Percentiles rank a stretch among this genome's conserved stretches.
Conservation (phyloP, 2,329 filamentous ascomycete species). For the Colletotrichum costaricense region DNA sequence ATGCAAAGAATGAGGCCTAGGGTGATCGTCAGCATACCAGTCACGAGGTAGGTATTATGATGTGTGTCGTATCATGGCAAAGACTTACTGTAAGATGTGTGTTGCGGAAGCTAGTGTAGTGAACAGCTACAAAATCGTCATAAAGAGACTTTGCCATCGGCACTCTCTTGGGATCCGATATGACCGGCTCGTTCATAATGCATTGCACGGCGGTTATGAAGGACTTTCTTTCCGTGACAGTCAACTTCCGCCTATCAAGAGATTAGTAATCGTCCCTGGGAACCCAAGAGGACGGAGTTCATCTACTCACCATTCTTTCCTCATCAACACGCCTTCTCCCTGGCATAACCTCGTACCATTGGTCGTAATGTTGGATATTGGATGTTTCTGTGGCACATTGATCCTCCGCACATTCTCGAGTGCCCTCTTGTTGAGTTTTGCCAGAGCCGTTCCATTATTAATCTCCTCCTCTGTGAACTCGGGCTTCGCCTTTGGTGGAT, state of each 20-base stretch:
- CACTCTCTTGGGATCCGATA: slow-evolving; percentile 11
- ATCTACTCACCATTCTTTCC: slow-evolving; percentile 21
- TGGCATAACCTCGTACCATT: neutral
- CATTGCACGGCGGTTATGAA: slow-evolving; percentile 44
- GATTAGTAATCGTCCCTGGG: neutral
- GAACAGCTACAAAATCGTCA: slow-evolving; percentile 40
- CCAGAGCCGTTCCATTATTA: slow-evolving; percentile 18
- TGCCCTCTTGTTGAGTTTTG: slow-evolving; percentile 2
- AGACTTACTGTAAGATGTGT: slow-evolving; percentile 29
- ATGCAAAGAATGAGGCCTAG: slow-evolving; percentile 34
- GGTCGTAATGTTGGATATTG: neutral
- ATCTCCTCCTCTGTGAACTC: slow-evolving; percentile 21
- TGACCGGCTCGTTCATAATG: slow-evolving; percentile 39
- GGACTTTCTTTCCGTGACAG: slow-evolving; percentile 36
- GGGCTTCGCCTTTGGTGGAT: neutral
- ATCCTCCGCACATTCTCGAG: neutral
- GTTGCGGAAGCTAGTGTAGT: slow-evolving; percentile 25
- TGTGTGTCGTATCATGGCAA: too few species aligned
- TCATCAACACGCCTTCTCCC: neutral
- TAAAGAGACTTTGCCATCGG: slow-evolving; percentile 38
- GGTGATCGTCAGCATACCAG: too few species aligned
- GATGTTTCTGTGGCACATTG: neutral
- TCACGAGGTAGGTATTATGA: too few species aligned
- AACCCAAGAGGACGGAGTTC: neutral
- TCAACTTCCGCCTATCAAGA: slow-evolving; percentile 36